A percentile compares a stretch with the other conserved stretches of the same genome.
These are phyloP conservation scores for Yamadazyma takamatsuzukensis DNA, from an alignment of 805 yeast species.

Conservation along the genomic window DNA sequence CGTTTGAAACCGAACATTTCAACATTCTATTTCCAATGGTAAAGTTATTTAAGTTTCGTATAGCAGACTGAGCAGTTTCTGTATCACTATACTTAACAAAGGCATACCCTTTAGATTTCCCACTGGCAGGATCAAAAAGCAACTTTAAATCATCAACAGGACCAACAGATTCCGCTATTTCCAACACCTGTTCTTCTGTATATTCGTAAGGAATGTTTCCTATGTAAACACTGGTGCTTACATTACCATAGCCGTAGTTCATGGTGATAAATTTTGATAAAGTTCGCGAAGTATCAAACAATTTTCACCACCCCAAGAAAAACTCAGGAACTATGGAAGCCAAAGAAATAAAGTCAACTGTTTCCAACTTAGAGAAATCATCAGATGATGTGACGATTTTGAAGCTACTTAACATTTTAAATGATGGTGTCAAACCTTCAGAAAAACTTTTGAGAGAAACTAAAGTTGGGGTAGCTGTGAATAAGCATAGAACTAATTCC, in stretches of 20 bases:
- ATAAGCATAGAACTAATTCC: slow-evolving; percentile 69
- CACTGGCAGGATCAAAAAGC: slow-evolving; percentile 83
- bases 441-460: slow-evolving; percentile 87
- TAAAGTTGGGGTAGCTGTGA: slow-evolving; percentile 95
- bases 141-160: slow-evolving; percentile 75
- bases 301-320: no score
- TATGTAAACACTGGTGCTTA: slow-evolving; percentile 57
- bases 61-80: slow-evolving; percentile 89
- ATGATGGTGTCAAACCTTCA: slow-evolving; percentile 74
- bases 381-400: slow-evolving; percentile 59
- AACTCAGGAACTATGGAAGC: slow-evolving; percentile 60
- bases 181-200: slow-evolving; percentile 89
- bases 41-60: slow-evolving; percentile 79
- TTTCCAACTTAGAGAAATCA: slow-evolving; percentile 69
- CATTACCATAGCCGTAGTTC: no score
- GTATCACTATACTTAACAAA: slow-evolving; percentile 78
- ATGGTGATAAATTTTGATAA: no score
- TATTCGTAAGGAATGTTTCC: slow-evolving; percentile 91
- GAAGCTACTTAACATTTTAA: slow-evolving; percentile 61
- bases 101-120: slow-evolving; percentile 88
- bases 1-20: slow-evolving; percentile 52
- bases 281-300: no score
- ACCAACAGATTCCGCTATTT: slow-evolving; percentile 82
- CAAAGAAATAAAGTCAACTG: slow-evolving; percentile 68
- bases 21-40: slow-evolving; percentile 58